Evolutionary conservation across 805 yeast genomes (phyloP).

Genomic region (Metschnikowia shivogae): DNA sequence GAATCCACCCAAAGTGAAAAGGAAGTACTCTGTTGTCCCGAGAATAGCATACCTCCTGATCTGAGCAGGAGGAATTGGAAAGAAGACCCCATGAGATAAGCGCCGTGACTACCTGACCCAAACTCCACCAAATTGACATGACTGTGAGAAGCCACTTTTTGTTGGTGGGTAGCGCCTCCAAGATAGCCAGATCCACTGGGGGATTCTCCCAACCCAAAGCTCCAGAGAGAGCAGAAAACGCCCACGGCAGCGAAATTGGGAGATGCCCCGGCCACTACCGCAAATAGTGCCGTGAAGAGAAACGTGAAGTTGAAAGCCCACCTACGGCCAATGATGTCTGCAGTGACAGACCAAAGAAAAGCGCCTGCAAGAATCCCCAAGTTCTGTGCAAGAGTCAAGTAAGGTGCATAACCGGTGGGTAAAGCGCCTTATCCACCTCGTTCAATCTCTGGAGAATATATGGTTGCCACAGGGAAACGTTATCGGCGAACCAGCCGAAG

Average conservation of each 20-base stretch:
- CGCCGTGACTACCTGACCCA: slow-evolving; percentile 20
- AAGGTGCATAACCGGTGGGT: slow-evolving; percentile 32
- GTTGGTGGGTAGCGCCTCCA: slow-evolving; percentile 22
- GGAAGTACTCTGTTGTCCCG: slow-evolving; percentile 45
- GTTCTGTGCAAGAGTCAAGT: slow-evolving; percentile 36
- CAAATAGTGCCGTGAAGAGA: slow-evolving; percentile 22
- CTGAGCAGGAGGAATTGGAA: slow-evolving; percentile 13
- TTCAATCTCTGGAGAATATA: slow-evolving; percentile 28
- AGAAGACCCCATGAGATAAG: slow-evolving; percentile 17
- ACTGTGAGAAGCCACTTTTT: slow-evolving; percentile 24
- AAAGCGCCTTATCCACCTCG: slow-evolving; percentile 35
- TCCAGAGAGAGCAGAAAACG: slow-evolving; percentile 22
- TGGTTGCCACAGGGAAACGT: slow-evolving; percentile 38
- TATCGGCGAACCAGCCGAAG: slow-evolving; percentile 35
- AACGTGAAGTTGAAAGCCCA: slow-evolving; percentile 27
- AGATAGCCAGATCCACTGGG: slow-evolving; percentile 25
- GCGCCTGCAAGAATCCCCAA: slow-evolving; percentile 26
- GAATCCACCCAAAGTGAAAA: slow-evolving; percentile 43
- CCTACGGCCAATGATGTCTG: slow-evolving; percentile 24
- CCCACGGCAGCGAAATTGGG: slow-evolving; percentile 23
- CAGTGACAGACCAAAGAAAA: slow-evolving; percentile 21
- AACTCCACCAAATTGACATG: slow-evolving; percentile 30
- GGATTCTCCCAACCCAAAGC: slow-evolving; percentile 27
- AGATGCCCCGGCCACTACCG: slow-evolving; percentile 20
- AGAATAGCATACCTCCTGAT: slow-evolving; percentile 33